These are phyloP conservation scores for Prunus persica DNA, from an alignment of 306 rosid genomes.

Conservation along the genomic window Prunus_persica_NCBIv2 NC_034013.1:6374501-6375000, in stretches of 20 bases:
- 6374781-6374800: conserved; percentile 9
- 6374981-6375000: conserved; percentile 18
- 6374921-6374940: conserved; percentile 32
- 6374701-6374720: neutral
- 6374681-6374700: neutral
- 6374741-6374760: neutral
- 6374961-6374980: neutral
- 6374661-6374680: neutral
- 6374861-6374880: neutral
- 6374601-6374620: neutral
- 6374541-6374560: neutral
- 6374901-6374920: conserved; percentile 29
- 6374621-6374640: conserved; percentile 1
- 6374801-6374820: neutral
- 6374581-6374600: neutral
- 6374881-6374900: conserved; percentile 35
- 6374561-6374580: conserved; percentile 1
- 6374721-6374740: neutral
- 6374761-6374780: neutral
- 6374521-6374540: neutral
- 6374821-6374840: neutral
- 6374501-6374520: neutral
- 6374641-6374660: conserved; percentile 1
- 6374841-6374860: neutral
- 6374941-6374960: conserved; percentile 3